phyloP scores from a whole-genome alignment of 768 basidiomycete genomes.

The Lactarius pseudohatsudake region DNA sequence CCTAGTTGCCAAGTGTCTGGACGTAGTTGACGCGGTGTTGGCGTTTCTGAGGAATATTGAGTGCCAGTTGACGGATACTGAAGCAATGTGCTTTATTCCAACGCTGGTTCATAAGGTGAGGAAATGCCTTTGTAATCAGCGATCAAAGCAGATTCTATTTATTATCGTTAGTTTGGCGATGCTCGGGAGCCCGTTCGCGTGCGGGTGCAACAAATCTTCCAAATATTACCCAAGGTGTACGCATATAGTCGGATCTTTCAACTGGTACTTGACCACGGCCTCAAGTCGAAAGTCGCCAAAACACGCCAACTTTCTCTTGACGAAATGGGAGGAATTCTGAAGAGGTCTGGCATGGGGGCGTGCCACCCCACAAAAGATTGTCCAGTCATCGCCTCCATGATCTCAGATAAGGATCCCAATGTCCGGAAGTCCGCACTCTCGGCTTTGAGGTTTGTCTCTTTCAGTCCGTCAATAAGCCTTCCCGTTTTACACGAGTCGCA shows the following conservation, averaged over 20 bases:
- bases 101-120: constrained; percentile 86
- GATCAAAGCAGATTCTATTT: neutral
- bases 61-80: constrained; percentile 80
- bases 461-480: constrained; percentile 16
- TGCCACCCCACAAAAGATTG: constrained; percentile 83
- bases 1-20: constrained; percentile 82
- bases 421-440: constrained; percentile 87
- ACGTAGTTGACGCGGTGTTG: constrained; percentile 77
- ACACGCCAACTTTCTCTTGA: constrained; percentile 86
- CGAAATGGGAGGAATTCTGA: constrained; percentile 73
- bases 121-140: constrained; percentile 33
- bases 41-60: constrained; percentile 69
- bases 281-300: constrained; percentile 89
- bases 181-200: constrained; percentile 77
- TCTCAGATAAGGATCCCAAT: constrained; percentile 85
- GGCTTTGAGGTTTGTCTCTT: constrained; percentile 65
- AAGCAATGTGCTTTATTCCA: constrained; percentile 86
- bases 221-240: constrained; percentile 83
- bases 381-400: constrained; percentile 70
- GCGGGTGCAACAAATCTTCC: constrained; percentile 82
- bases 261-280: constrained; percentile 81
- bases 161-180: constrained; percentile 76
- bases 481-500: constrained; percentile 34
- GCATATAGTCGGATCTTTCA: constrained; percentile 92
- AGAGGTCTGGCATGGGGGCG: constrained; percentile 76